Base-by-base conservation (phyloP, 148 eudicot species). In the Rhododendron ferrugineum region DNA sequence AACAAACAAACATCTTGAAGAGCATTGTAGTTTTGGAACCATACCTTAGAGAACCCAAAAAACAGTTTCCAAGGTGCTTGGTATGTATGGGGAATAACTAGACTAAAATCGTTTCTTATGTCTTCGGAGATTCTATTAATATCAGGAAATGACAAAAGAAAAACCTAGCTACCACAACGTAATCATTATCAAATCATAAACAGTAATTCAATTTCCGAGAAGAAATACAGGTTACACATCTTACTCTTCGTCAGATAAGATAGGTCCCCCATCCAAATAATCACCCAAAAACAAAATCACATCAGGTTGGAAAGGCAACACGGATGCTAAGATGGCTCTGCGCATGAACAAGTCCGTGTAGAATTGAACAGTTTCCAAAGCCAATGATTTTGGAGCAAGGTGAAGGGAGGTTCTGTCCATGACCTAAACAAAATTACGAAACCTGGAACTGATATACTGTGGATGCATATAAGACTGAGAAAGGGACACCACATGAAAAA, bases 281-380 rank as follows among this genome's bases (percentile, higher is more conserved):
- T 96, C 99, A 73, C 99, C 99, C 88, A 96, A 82, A 88, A 94
- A 95, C 88, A 96, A 87, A 80, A 96, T 86, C 22, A 89, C 93
- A 90, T 96, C 98, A 56, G 99, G 98, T 82, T 93, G 85, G 79
- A 92, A 91, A 73, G 98, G 96, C 87, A 92, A 82, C 80, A 96
- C 87, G 54, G 98, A 88, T 88, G 93, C 90, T 75, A 93, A 73
- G 82, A 93, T 91, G 47, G 97, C 95, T 89, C 99, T 93, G 79
- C 98, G 98, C 95, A 96, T 96, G 91, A 85, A 94, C 78, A 96
- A 58, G 89, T 96, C 98, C 6, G 99, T 88, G 85, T 97, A 97
- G 91, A 97, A 95, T 86, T 92, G 90, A 32, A 88, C 94, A 80
- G 89, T 84, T 93, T 95, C 98, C 89, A 93, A 89, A 79, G 89